phyloP scores from a whole-genome alignment of 192 early-diverging fungal species.

The Gaertneriomyces sp. region DNA sequence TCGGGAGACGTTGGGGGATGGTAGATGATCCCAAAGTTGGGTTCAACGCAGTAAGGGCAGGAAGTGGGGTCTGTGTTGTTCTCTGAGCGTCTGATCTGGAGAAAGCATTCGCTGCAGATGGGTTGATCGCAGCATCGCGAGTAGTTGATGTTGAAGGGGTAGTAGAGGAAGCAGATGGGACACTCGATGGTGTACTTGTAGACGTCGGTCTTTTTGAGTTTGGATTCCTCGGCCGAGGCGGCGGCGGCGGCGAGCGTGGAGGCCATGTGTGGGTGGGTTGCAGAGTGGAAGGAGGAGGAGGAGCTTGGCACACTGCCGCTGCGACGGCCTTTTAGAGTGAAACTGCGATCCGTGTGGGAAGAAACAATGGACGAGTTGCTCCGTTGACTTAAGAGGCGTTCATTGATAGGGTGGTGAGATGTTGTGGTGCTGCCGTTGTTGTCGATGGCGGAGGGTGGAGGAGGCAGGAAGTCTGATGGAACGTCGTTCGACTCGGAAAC shows the following conservation, averaged over 20 bases:
- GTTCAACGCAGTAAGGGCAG: constrained; percentile 86
- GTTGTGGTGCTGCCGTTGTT: not conserved
- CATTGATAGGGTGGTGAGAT: not conserved
- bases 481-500: constrained; percentile 42
- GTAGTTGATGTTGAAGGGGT: constrained; percentile 88
- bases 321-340: not conserved
- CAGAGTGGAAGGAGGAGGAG: constrained; percentile 4
- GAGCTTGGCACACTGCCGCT: constrained; percentile 2
- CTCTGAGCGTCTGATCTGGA: constrained; percentile 86
- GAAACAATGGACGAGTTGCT: not conserved
- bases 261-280: constrained; percentile 22
- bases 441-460: not conserved
- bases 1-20: constrained; percentile 24
- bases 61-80: constrained; percentile 62
- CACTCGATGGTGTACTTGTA: constrained; percentile 71
- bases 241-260: constrained; percentile 12
- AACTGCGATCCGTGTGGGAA: not conserved
- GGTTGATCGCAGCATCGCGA: constrained; percentile 92
- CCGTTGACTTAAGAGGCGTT: too few relatives aligned
- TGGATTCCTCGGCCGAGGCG: constrained; percentile 1
- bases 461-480: not conserved
- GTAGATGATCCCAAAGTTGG: constrained; percentile 82
- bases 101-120: constrained; percentile 96
- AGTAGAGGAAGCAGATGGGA: constrained; percentile 94
- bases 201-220: constrained; percentile 24